Conservation (phyloP, 768 basidiomycete species). For the Amanita pallidorosea region DNA sequence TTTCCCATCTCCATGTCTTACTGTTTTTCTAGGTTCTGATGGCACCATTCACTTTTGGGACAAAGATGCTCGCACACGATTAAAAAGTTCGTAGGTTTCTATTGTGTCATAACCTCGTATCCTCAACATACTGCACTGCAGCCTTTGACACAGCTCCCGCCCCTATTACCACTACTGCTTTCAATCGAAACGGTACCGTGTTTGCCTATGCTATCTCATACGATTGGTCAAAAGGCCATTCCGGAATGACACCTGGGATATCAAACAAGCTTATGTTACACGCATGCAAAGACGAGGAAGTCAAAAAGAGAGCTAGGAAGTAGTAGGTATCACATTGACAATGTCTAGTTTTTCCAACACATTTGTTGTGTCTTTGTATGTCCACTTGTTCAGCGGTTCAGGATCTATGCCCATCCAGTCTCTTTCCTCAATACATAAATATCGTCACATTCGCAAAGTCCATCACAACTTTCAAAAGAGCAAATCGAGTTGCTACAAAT, state of each 20-base stretch:
- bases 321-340: slow-evolving; percentile 11
- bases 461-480: too few species aligned
- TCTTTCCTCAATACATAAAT: too few species aligned
- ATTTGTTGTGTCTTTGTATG: neutral
- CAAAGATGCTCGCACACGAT: slow-evolving; percentile 81
- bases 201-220: slow-evolving; percentile 91
- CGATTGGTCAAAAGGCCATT: slow-evolving; percentile 90
- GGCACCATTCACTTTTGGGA: slow-evolving; percentile 93
- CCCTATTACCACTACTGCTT: slow-evolving; percentile 71
- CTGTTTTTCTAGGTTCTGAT: slow-evolving; percentile 48
- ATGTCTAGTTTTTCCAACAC: neutral
- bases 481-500: neutral
- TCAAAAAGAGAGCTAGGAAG: slow-evolving; percentile 52
- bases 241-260: slow-evolving; percentile 61
- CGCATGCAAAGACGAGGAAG: slow-evolving; percentile 80
- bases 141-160: slow-evolving; percentile 67
- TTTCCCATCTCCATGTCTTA: neutral
- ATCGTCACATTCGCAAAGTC: too few species aligned
- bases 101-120: neutral
- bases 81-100: slow-evolving; percentile 57
- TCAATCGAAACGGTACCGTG: slow-evolving; percentile 81
- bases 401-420: neutral
- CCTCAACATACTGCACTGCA: slow-evolving; percentile 13
- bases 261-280: slow-evolving; percentile 81
- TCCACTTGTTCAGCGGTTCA: neutral